Conservation (phyloP, 2,329 filamentous ascomycete species). For the Delphinella strobiligena region DNA sequence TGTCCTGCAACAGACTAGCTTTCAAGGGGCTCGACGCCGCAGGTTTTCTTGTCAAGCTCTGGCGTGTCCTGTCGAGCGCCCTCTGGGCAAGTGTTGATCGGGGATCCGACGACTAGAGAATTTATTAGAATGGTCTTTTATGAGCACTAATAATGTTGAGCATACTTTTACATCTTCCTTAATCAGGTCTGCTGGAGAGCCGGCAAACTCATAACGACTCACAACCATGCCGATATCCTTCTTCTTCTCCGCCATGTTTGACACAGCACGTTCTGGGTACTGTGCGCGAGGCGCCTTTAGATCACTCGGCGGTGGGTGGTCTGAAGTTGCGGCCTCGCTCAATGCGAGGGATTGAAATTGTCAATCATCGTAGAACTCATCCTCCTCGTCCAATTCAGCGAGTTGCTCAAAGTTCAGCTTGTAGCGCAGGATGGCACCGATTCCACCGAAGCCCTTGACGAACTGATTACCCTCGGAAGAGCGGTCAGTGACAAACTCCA, state of each 20-base stretch:
- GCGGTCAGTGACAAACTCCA: conserved; percentile 95
- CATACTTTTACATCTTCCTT: conserved; percentile 7
- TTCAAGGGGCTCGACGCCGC: conserved; percentile 9
- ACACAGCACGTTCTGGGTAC: conserved; percentile 14
- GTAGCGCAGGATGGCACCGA: conserved; percentile 93
- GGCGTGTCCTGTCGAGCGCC: conserved; percentile 4
- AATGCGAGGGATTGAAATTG: conserved; percentile 51
- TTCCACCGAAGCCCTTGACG: conserved; percentile 98
- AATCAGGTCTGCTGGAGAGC: conserved; percentile 7
- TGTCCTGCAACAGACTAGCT: conserved; percentile 7
- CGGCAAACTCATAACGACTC: conserved; percentile 6
- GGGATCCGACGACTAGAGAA: conserved; percentile 5
- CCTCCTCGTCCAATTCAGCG: conserved; percentile 68
- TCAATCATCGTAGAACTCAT: conserved; percentile 71
- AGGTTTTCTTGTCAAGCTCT: conserved; percentile 8
- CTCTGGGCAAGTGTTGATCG: conserved; percentile 7
- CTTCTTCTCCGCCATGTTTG: conserved; percentile 8
- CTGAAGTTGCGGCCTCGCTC: conserved; percentile 73
- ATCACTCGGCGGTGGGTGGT: conserved; percentile 38
- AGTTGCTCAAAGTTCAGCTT: conserved; percentile 99
- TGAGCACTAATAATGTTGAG: not conserved
- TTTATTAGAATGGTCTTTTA: not conserved
- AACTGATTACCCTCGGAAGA: conserved; percentile 99
- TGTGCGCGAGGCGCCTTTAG: conserved; percentile 42
- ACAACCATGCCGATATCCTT: conserved; percentile 6